Conservation (phyloP, 2,329 filamentous ascomycete genomes). For the Phaeosphaeria sp. region DNA sequence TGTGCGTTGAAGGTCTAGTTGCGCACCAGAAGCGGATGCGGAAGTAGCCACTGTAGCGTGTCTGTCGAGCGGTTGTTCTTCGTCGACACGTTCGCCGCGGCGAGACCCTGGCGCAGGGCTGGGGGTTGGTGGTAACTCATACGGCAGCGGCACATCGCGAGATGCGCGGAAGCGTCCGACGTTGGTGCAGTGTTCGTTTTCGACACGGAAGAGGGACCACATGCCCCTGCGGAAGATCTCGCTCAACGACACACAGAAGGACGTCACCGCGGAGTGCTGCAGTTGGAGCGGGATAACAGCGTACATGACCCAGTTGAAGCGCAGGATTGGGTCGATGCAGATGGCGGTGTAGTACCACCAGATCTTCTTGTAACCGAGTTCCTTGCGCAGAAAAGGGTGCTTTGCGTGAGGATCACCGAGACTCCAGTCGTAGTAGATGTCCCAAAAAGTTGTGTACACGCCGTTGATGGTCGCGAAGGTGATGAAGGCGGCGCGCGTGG, state of each 20-base stretch:
- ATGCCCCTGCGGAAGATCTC: conserved; percentile 87
- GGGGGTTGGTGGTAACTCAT: conserved; percentile 57
- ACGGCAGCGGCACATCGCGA: conserved; percentile 85
- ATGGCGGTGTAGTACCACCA: conserved; percentile 92
- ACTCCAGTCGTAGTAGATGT: conserved; percentile 95
- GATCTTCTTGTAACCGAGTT: conserved; percentile 76
- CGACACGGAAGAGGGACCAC: conserved; percentile 92
- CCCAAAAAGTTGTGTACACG: conserved; percentile 88
- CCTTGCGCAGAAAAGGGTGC: conserved; percentile 69
- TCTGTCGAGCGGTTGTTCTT: conserved; percentile 36
- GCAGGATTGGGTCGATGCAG: conserved; percentile 79
- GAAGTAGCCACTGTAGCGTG: conserved; percentile 12
- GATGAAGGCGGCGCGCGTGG: conserved; percentile 75
- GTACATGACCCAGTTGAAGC: conserved; percentile 96
- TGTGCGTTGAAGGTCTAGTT: background rate
- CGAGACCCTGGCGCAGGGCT: conserved; percentile 8
- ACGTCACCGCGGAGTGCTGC: conserved; percentile 83
- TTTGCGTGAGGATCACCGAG: conserved; percentile 79
- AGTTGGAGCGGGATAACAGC: conserved; percentile 79
- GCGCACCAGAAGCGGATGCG: conserved; percentile 25
- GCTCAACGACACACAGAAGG: conserved; percentile 78
- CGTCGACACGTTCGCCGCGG: conserved; percentile 23
- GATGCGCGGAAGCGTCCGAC: conserved; percentile 89
- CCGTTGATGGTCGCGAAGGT: conserved; percentile 81
- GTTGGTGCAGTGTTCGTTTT: conserved; percentile 90